Percentiles rank a stretch among this genome's conserved stretches.
phyloP scores from a whole-genome alignment of 306 rosid species.

The Dalbergia oliveri region DNA sequence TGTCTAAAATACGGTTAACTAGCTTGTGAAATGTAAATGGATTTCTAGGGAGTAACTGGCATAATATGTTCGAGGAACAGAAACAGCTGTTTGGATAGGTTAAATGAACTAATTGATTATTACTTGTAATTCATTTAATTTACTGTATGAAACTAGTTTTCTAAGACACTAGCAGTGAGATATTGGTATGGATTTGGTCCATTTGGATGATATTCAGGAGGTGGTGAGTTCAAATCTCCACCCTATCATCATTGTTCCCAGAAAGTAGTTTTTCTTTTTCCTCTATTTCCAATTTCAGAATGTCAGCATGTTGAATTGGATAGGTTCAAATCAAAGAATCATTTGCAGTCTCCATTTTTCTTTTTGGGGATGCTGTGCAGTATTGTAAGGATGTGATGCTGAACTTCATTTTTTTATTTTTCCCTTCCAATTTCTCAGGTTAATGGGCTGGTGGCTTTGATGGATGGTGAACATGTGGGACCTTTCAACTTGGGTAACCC shows the following conservation, averaged over 20 bases:
- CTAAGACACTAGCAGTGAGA: background rate
- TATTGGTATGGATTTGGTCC: background rate
- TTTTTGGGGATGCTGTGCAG: slow-evolving; percentile 9
- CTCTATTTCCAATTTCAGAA: background rate
- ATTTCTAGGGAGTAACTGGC: slow-evolving; percentile 12
- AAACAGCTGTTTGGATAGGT: slow-evolving; percentile 26
- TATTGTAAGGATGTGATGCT: slow-evolving; percentile 19
- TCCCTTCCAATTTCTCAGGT: slow-evolving; percentile 60
- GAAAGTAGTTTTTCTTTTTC: too few relatives aligned
- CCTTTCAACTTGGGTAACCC: slow-evolving; percentile 98
- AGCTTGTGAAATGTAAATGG: slow-evolving; percentile 1
- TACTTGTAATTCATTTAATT: slow-evolving; percentile 27
- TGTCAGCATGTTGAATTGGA: background rate
- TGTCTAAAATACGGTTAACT: slow-evolving; percentile 21
- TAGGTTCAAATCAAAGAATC: slow-evolving; percentile 24
- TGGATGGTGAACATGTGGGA: slow-evolving; percentile 94
- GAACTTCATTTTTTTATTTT: slow-evolving; percentile 33
- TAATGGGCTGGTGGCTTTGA: slow-evolving; percentile 81
- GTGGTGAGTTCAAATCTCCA: background rate
- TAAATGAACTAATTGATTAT: slow-evolving; percentile 31
- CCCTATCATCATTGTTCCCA: background rate
- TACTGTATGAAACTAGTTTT: slow-evolving; percentile 11
- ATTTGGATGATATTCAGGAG: background rate
- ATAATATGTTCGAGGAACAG: slow-evolving; percentile 15
- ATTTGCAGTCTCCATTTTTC: too few relatives aligned